phyloP scores from a whole-genome alignment of 805 yeast species.

The Myxozyma mucilagina region DNA sequence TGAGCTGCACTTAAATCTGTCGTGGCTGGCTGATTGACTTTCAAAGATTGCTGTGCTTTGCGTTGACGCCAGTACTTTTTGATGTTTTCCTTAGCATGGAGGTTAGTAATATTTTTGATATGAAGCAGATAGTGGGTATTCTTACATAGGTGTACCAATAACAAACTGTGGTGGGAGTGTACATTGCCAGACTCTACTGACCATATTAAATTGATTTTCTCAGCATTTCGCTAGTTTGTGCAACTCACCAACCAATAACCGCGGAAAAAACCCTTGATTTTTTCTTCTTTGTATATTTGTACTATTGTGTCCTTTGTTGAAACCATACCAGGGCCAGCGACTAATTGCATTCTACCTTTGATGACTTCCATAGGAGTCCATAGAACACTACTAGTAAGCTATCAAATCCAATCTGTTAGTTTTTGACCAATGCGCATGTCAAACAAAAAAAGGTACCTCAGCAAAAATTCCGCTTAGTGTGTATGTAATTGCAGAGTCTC shows the following conservation, averaged over 20 bases:
- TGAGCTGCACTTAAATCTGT: slow-evolving; percentile 15
- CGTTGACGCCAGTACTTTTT: slow-evolving; percentile 10
- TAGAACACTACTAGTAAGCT: slow-evolving; percentile 41
- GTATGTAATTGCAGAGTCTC: slow-evolving; percentile 19
- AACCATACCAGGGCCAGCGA: slow-evolving; percentile 20
- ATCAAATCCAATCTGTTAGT: not conserved
- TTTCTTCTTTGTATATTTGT: slow-evolving; percentile 59
- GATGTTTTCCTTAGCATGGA: slow-evolving; percentile 36
- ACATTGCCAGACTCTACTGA: slow-evolving; percentile 19
- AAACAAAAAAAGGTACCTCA: slow-evolving; percentile 8
- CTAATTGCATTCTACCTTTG: slow-evolving; percentile 47
- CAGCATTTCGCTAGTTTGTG: not conserved
- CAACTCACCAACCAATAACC: slow-evolving; percentile 53
- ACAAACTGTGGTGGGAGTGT: slow-evolving; percentile 22
- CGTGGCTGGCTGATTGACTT: not conserved
- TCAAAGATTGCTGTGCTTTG: not conserved
- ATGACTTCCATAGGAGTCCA: slow-evolving; percentile 52
- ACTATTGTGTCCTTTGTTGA: slow-evolving; percentile 32
- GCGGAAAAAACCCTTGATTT: slow-evolving; percentile 73
- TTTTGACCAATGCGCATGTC: not conserved
- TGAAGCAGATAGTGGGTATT: not conserved
- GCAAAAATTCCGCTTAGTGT: slow-evolving; percentile 19
- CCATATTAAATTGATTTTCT: not conserved
- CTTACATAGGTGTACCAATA: slow-evolving; percentile 28
- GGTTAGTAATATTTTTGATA: not conserved